Base-by-base conservation (phyloP, 1,284 basidiomycete species). In the Amylostereum areolatum region DNA sequence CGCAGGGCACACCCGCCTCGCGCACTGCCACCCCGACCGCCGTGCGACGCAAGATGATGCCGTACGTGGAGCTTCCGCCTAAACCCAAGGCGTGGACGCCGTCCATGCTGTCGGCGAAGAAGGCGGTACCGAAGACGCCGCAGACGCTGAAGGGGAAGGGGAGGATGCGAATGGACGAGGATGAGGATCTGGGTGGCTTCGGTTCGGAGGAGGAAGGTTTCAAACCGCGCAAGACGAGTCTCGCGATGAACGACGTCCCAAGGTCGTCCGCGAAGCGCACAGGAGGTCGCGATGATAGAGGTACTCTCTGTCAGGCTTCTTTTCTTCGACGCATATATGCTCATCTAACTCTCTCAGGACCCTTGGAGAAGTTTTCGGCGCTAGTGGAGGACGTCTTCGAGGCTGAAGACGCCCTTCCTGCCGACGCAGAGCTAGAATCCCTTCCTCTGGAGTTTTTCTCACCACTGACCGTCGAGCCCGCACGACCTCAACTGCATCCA, bases 371-470 rank as follows among this genome's bases (percentile, higher is more conserved):
- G 61, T 72, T 96, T 4, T 73, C 72, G 2, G 73, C 74, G 5
- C 63, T 86, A 18, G 70, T 95, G 1, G 91, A 95, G 53, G 91
- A 95, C 50, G 79, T 96, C 24, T 89, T 95, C 56, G 91, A 95
- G 62, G 89, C 92, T 0, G 89, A 95, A 60, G 93, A 96, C 61
- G 66, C 78, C 0, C 72, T 96, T 24, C 78, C 87, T 2, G 74
- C 84, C 1, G 83, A 89, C 51, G 69, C 79, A 1, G 75, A 80
- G 36, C 55, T 72, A 4, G 61, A 67, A 10, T 79, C 83, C 49
- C 66, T 92, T 7, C 75, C 82, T 8, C 58, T 69, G 25, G 78
- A 82, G 3, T 89, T 78, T 63, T 93, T 94, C 59, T 83, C 83
- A 1, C 59, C 70, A 2, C 66, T 81, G 10, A 83, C 85, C 0